Evolutionary conservation across 2,329 filamentous ascomycete genomes (phyloP), one percentile per base, ranked within the genome.

Genomic region (Cryphonectria carpinicola): DNA sequence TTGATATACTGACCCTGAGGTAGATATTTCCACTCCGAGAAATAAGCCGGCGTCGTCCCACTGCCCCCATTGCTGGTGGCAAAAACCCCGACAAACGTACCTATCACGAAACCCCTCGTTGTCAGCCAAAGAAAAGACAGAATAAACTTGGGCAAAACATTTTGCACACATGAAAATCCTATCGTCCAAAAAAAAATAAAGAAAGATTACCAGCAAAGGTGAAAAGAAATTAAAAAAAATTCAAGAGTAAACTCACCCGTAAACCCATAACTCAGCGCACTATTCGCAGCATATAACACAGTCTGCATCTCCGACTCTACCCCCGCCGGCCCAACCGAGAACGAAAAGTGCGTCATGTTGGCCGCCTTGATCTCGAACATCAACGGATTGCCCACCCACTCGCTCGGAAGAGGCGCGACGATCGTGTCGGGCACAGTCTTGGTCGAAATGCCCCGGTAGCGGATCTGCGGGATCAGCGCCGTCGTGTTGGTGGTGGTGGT

Each of bases 31-130:
- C 86, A 87, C 28, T 82, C 78, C 7, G 78, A 81, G 65, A 87
- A 77, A 75, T 85, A 87, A 3, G 83, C 84, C 4, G 82, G 79
- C 43, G 82, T 82, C 2, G 74, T 80, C 2, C 80, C 82, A 14
- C 80, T 76, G 1, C 81, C 80, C 0, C 85, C 86, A 73, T 88
- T 88, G 39, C 78, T 85, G 4, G 86, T 88, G 56, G 82, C 83
- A 75, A 87, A 88, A 0, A 84, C 80, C 0, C 86, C 86, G 0
- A 89, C 72, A 28, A 88, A 77, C 1, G 82, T 82, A 0, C 86
- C 86, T 81, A 49, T 49, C 22, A 49, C 2, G 2, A 8, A 2
- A 2, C 2, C 22, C 19, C 46, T n/a, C 46, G 19, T 49, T 4
- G 58, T 62, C 35, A 62, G 37, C 19, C 37, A 39, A 39, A 11